Evolutionary conservation across 139 green algal species (phyloP), one percentile per base, ranked within the genome.

Genomic region (Tetradesmus lagerheimii): DNA sequence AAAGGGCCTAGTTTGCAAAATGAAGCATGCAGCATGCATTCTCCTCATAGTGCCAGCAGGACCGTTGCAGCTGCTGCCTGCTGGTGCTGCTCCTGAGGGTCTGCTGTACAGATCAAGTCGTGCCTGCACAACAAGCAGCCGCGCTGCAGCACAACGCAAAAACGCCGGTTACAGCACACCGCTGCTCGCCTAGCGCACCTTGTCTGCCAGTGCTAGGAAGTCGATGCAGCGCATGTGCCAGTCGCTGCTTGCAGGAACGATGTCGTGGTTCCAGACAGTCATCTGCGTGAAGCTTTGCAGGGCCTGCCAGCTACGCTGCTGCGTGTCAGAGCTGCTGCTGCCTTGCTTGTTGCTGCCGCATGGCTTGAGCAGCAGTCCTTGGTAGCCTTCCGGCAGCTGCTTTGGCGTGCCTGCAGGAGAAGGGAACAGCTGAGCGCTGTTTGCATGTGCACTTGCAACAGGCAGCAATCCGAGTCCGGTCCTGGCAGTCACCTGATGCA

Each of bases 261-360:
- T 35, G 45, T 94, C 92, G 57, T 94, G 92, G 41, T 94, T 92
- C 77, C 82, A 94, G 25, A 91, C 75, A 0, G 80, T 83, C 1
- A 94, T 27, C 29, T 74, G 9, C 29, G 39, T 1, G 41, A 94
- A 93, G 25, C 31, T 89, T 23, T 38, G 66, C 4, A 34, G 39
- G 23, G 81, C 66, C 4, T 53, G 37, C 90, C 90, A 94, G 50
- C 4, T 77, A 57, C 39, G 62, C 20, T 89, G 80, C 31, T 77
- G 5, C 29, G 64, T 57, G 31, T 66, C 41, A 4, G 88, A 31
- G 39, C 41, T 39, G 66, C 27, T 34, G 29, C 34, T 38, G 86
- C 86, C 41, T 18, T 62, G 14, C 29, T 53, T 75, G 41, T 6
- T 4, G 41, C 4, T 9, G n/a, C 86, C 64, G 12, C 37, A 38